Evolutionary conservation across 306 rosid genomes (phyloP).

Genomic region (Neltuma alba): DNA sequence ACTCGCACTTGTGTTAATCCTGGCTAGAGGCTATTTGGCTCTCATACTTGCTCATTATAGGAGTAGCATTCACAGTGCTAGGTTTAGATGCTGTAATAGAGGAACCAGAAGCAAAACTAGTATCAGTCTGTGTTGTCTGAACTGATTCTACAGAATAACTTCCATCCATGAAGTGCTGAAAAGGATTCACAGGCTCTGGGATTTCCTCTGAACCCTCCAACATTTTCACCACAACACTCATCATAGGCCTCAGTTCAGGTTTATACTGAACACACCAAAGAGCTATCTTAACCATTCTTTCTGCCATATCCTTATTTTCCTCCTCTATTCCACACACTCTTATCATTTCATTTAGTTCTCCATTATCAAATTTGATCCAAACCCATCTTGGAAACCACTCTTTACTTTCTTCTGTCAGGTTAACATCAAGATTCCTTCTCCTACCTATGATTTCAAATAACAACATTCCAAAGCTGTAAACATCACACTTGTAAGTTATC

Average conservation of each 20-base stretch:
- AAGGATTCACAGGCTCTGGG: too few relatives aligned
- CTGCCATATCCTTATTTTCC: too few relatives aligned
- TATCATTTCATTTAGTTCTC: background rate
- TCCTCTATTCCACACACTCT: background rate
- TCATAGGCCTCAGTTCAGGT: too few relatives aligned
- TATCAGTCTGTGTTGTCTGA: too few relatives aligned
- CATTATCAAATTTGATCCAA: background rate
- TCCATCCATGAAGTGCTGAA: too few relatives aligned
- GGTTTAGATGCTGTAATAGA: background rate
- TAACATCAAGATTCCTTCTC: background rate
- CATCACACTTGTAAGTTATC: background rate
- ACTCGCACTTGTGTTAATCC: too few relatives aligned
- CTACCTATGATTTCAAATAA: background rate
- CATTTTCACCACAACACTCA: too few relatives aligned
- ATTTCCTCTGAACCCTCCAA: too few relatives aligned
- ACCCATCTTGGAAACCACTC: constrained; percentile 3
- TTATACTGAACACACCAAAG: too few relatives aligned
- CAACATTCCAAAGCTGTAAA: background rate
- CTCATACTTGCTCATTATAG: background rate
- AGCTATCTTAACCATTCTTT: too few relatives aligned
- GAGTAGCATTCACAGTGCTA: background rate
- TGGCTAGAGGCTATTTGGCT: background rate
- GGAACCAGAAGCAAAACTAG: too few relatives aligned
- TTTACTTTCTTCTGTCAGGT: background rate
- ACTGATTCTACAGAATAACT: too few relatives aligned